Evolutionary conservation across 2,329 filamentous ascomycete genomes (phyloP).

Genomic region (Colletotrichum ledebouriae): DNA sequence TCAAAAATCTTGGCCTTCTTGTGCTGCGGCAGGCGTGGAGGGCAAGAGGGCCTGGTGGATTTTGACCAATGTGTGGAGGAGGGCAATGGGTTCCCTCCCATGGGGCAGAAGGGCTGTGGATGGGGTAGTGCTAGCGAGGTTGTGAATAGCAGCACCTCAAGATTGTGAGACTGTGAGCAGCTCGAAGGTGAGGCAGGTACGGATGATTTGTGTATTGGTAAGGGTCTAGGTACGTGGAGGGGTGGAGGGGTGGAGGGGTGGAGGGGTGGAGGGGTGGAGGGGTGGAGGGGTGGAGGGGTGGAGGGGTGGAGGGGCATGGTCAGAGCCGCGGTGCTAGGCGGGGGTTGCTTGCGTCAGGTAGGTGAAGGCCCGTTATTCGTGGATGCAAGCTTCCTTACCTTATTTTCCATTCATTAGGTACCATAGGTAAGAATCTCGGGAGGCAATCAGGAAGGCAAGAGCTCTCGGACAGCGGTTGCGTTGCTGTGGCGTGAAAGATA

Average conservation of each 20-base stretch:
- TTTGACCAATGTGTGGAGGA: conserved; percentile 13
- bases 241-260: background rate
- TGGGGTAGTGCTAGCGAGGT: conserved; percentile 9
- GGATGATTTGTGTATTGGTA: conserved; percentile 8
- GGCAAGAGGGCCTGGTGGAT: conserved; percentile 14
- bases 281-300: background rate
- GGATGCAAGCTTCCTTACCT: background rate
- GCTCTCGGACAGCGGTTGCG: no score
- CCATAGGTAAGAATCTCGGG: background rate
- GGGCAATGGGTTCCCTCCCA: conserved; percentile 38
- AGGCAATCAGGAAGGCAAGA: no score
- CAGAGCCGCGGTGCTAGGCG: conserved; percentile 2
- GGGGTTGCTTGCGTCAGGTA: conserved; percentile 19
- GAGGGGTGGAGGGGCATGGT: conserved; percentile 1
- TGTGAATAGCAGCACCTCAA: conserved; percentile 8
- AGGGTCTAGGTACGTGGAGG: conserved; percentile 11
- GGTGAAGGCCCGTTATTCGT: conserved; percentile 6
- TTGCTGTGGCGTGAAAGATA: background rate
- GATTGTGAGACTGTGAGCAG: background rate
- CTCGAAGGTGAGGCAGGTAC: conserved; percentile 17
- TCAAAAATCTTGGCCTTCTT: conserved; percentile 33
- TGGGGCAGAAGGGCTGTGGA: conserved; percentile 16
- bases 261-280: background rate
- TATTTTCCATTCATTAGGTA: background rate
- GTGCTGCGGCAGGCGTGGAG: conserved; percentile 25